phyloP scores from a whole-genome alignment of 441 rosid species.

The Manihot esculenta region DNA sequence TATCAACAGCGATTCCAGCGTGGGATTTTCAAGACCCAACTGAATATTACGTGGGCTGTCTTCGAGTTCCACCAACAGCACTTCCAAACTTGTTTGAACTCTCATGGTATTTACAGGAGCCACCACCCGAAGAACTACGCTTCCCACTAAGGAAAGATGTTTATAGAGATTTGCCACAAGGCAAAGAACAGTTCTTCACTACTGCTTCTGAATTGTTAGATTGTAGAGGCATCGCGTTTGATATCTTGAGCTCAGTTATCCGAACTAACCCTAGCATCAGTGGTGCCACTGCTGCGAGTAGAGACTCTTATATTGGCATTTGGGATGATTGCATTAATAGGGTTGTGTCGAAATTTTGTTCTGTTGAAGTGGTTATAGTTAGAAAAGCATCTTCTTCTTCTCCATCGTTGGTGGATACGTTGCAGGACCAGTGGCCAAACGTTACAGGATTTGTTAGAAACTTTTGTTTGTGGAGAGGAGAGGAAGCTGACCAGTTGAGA shows the following conservation, averaged over 20 bases:
- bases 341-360: constrained; percentile 70
- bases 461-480: constrained; percentile 93
- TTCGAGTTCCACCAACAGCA: constrained; percentile 55
- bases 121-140: constrained; percentile 78
- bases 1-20: constrained; percentile 46
- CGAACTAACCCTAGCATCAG: constrained; percentile 47
- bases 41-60: constrained; percentile 65
- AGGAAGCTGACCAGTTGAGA: constrained; percentile 58
- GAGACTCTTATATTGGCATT: constrained; percentile 82
- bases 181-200: constrained; percentile 78
- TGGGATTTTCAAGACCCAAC: constrained; percentile 89
- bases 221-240: constrained; percentile 60
- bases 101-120: constrained; percentile 79
- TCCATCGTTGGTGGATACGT: constrained; percentile 14
- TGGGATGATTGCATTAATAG: constrained; percentile 91
- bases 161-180: constrained; percentile 73
- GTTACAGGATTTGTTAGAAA: constrained; percentile 70
- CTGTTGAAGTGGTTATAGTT: constrained; percentile 50
- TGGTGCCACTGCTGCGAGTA: constrained; percentile 45
- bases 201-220: constrained; percentile 62
- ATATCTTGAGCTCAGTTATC: constrained; percentile 62
- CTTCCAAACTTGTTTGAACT: constrained; percentile 78
- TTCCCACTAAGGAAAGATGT: constrained; percentile 79
- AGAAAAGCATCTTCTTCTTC: constrained; percentile 51
- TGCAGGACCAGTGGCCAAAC: constrained; percentile 91